Evolutionary conservation across 768 basidiomycete species (phyloP).

Genomic region (Termitomyces sp.): DNA sequence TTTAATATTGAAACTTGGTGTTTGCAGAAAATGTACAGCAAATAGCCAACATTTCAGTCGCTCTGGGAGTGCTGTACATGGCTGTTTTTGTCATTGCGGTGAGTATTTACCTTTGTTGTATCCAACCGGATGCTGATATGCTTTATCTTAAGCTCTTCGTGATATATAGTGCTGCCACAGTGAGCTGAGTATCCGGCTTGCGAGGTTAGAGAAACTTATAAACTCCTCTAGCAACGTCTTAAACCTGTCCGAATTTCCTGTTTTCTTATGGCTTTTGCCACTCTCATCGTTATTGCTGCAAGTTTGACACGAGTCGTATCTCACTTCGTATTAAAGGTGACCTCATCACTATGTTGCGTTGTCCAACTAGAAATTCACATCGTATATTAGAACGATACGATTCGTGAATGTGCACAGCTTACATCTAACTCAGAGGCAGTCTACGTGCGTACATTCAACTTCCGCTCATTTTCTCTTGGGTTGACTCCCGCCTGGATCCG

Average conservation of each 20-base stretch:
- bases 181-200: conserved; percentile 26
- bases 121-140: not conserved
- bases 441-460: conserved; percentile 23
- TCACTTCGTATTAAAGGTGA: conserved; percentile 67
- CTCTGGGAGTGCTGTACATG: conserved; percentile 55
- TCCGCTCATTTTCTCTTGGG: not conserved
- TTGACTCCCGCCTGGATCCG: not conserved
- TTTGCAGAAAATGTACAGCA: conserved; percentile 31
- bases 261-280: conserved; percentile 38
- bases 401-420: conserved; percentile 45
- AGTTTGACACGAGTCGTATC: conserved; percentile 52
- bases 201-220: not conserved
- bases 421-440: conserved; percentile 28
- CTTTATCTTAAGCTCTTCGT: conserved; percentile 37
- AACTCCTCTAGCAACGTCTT: conserved; percentile 43
- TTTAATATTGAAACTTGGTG: not conserved
- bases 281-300: conserved; percentile 43
- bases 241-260: conserved; percentile 51
- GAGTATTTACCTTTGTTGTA: not conserved
- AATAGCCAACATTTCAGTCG: conserved; percentile 51
- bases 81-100: conserved; percentile 45
- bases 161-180: conserved; percentile 40
- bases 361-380: not conserved
- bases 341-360: conserved; percentile 1
- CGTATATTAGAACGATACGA: conserved; percentile 46